Percentiles rank a stretch among this genome's conserved stretches.
Conservation (phyloP, 139 green algal species). For the Chlorella sp. region DNA sequence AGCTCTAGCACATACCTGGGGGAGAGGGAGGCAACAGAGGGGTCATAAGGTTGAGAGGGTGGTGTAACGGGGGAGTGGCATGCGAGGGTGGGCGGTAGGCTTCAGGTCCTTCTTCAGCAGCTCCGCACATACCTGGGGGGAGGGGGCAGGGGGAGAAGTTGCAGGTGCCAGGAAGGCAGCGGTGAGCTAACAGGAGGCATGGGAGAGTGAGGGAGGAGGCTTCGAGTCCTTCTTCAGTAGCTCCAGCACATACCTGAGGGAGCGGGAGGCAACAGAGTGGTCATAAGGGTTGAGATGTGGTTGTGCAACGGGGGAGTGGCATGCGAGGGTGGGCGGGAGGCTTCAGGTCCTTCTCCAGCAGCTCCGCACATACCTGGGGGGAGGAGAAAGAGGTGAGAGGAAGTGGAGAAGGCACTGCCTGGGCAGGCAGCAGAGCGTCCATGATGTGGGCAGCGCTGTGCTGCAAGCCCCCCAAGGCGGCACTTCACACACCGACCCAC, state of each 20-base stretch:
- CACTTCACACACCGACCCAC: too few relatives aligned
- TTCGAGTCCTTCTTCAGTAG: constrained; percentile 69
- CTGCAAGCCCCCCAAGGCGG: too few relatives aligned
- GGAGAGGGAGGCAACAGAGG: not conserved
- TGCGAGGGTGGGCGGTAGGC: not conserved
- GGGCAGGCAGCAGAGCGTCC: too few relatives aligned
- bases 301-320: not conserved
- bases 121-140: too few relatives aligned
- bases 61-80: not conserved
- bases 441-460: too few relatives aligned
- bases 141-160: too few relatives aligned
- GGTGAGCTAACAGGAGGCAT: not conserved
- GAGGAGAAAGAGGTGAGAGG: too few relatives aligned
- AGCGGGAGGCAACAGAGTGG: not conserved
- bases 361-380: too few relatives aligned
- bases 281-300: not conserved
- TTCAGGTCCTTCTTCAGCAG: too few relatives aligned
- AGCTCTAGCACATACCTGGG: constrained; percentile 82
- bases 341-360: not conserved
- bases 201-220: too few relatives aligned
- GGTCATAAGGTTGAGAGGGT: not conserved
- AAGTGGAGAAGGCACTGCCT: too few relatives aligned
- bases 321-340: not conserved
- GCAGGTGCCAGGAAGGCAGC: too few relatives aligned
- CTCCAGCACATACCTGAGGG: constrained; percentile 78